Conservation (phyloP, 2,329 filamentous ascomycete species). For the Capronia coronata region DNA sequence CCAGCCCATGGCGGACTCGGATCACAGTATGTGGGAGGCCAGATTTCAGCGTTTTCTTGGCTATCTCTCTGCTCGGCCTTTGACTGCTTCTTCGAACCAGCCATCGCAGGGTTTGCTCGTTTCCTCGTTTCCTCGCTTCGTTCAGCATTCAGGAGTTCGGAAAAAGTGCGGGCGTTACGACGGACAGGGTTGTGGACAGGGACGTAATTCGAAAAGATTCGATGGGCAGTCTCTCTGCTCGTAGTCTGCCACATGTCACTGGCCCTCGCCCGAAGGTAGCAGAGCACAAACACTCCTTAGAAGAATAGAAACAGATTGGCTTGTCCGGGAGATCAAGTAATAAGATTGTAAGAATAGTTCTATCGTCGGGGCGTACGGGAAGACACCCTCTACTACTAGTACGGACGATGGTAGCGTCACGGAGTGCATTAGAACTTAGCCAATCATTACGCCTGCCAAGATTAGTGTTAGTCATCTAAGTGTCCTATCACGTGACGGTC, state of each 20-base stretch:
- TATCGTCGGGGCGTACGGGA: no score
- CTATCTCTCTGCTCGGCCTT: slow-evolving; percentile 12
- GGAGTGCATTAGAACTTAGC: not conserved
- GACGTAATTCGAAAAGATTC: slow-evolving; percentile 4
- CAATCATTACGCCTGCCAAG: no score
- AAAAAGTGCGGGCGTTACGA: slow-evolving; percentile 14
- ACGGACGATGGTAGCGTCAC: not conserved
- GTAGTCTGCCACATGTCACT: slow-evolving; percentile 1
- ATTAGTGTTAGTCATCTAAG: no score
- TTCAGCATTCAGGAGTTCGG: slow-evolving; percentile 22
- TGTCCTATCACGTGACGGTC: no score
- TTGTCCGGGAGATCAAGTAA: no score
- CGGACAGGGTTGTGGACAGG: slow-evolving; percentile 7
- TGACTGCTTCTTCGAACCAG: slow-evolving; percentile 4
- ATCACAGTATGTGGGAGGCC: slow-evolving; percentile 6
- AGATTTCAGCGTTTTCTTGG: slow-evolving; percentile 18
- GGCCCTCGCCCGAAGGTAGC: slow-evolving; percentile 5
- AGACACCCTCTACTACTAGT: not conserved
- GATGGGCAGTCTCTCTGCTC: slow-evolving; percentile 16
- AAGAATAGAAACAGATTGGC: slow-evolving; percentile 10
- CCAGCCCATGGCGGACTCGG: slow-evolving; percentile 6
- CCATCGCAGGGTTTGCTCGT: slow-evolving; percentile 2
- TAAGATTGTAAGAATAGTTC: no score
- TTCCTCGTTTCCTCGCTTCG: slow-evolving; percentile 10
- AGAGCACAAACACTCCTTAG: slow-evolving; percentile 12